These are phyloP conservation scores for Elsinoe australis DNA, from an alignment of 2,329 filamentous ascomycete genomes.

Conservation along the genomic window DNA sequence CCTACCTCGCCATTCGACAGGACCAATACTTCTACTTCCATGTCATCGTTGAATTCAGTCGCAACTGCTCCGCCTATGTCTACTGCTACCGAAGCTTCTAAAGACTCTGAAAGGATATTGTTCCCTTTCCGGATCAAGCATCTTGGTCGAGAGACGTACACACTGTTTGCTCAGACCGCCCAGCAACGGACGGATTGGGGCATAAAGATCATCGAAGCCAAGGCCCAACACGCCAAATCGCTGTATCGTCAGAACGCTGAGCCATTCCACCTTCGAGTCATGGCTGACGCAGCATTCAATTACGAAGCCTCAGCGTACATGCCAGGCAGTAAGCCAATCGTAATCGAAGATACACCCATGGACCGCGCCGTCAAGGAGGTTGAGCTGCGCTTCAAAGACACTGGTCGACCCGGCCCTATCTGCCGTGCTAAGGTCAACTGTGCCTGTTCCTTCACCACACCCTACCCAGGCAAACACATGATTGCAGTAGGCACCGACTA, in stretches of 20 bases:
- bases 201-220: slow-evolving; percentile 85
- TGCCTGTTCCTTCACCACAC: slow-evolving; percentile 76
- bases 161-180: slow-evolving; percentile 71
- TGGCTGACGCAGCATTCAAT: slow-evolving; percentile 86
- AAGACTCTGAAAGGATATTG: slow-evolving; percentile 69
- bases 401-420: slow-evolving; percentile 65
- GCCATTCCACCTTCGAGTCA: slow-evolving; percentile 82
- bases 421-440: slow-evolving; percentile 87
- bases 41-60: slow-evolving; percentile 39
- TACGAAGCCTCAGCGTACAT: slow-evolving; percentile 58
- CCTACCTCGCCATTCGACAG: slow-evolving; percentile 51
- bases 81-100: slow-evolving; percentile 47
- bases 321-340: slow-evolving; percentile 52
- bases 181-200: slow-evolving; percentile 82
- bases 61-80: slow-evolving; percentile 43
- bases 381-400: slow-evolving; percentile 60
- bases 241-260: slow-evolving; percentile 89
- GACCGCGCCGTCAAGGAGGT: slow-evolving; percentile 86
- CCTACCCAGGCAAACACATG: slow-evolving; percentile 68
- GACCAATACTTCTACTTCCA: slow-evolving; percentile 58
- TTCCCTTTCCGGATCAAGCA: slow-evolving; percentile 96
- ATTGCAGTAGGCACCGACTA: slow-evolving; percentile 93
- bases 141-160: slow-evolving; percentile 87
- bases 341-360: slow-evolving; percentile 82
- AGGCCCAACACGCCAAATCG: slow-evolving; percentile 84